A percentile compares a stretch with the other conserved stretches of the same genome.
Evolutionary conservation across 805 yeast species (phyloP).

Genomic region (Helenozyma rhizophorensis): DNA sequence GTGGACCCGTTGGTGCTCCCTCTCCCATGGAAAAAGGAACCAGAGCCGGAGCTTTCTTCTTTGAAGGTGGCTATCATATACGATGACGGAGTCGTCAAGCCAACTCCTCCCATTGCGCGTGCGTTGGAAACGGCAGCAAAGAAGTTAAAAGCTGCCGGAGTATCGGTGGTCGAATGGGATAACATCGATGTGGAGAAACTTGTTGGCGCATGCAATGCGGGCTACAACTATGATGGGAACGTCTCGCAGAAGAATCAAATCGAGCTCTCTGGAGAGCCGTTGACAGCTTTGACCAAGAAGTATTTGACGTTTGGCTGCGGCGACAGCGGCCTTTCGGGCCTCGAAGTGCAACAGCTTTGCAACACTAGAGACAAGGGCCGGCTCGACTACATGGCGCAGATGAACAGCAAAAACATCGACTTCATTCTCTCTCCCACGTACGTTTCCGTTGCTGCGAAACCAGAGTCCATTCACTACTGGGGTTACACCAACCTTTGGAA

Average conservation of each 20-base stretch:
- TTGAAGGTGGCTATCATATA: slow-evolving; percentile 13
- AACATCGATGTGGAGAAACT: slow-evolving; percentile 10
- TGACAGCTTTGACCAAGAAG: slow-evolving; percentile 8
- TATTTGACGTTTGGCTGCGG: slow-evolving; percentile 14
- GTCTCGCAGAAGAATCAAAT: slow-evolving; percentile 10
- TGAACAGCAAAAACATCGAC: slow-evolving; percentile 11
- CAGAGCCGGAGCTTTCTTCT: slow-evolving; percentile 7
- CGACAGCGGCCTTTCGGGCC: slow-evolving; percentile 15
- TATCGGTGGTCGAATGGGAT: slow-evolving; percentile 14
- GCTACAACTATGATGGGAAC: slow-evolving; percentile 16
- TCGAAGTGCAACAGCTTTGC: slow-evolving; percentile 10
- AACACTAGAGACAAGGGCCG: slow-evolving; percentile 11
- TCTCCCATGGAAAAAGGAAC: slow-evolving; percentile 13
- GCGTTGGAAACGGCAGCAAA: slow-evolving; percentile 12
- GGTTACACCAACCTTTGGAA: slow-evolving; percentile 18
- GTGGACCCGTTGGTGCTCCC: slow-evolving; percentile 13
- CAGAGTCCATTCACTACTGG: slow-evolving; percentile 16
- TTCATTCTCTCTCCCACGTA: slow-evolving; percentile 16
- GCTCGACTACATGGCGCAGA: slow-evolving; percentile 8
- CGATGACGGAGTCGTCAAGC: slow-evolving; percentile 17
- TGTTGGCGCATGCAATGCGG: slow-evolving; percentile 12
- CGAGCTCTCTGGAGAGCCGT: slow-evolving; percentile 13
- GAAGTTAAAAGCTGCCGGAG: slow-evolving; percentile 11
- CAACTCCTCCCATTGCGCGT: slow-evolving; percentile 16
- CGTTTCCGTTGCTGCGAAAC: slow-evolving; percentile 15